These are phyloP conservation scores for Saccharomycopsis babjevae DNA, from an alignment of 805 yeast genomes.

Conservation along the genomic window DNA sequence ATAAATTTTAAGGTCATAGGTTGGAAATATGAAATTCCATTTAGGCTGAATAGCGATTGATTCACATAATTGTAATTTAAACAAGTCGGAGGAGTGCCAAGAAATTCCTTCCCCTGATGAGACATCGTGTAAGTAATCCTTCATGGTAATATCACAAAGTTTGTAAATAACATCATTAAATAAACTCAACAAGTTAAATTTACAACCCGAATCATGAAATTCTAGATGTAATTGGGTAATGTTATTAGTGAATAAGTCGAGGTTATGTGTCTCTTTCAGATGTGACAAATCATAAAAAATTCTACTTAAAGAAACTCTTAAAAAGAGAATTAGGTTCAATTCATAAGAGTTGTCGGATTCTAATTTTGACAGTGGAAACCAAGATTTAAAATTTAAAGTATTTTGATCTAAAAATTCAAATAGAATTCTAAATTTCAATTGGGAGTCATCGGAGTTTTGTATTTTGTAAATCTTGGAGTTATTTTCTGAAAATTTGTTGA, in stretches of 20 bases:
- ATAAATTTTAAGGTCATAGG: neutral
- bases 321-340: neutral
- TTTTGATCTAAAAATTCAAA: neutral
- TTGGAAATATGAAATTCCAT: neutral
- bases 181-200: neutral
- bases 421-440: neutral
- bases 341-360: neutral
- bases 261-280: neutral
- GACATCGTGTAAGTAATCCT: neutral
- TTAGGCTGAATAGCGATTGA: neutral
- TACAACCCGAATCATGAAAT: neutral
- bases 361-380: neutral
- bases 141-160: neutral
- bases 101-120: neutral
- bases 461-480: neutral
- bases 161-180: neutral
- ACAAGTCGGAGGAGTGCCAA: neutral
- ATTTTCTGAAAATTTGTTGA: neutral
- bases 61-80: neutral
- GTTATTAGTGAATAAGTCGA: neutral
- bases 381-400: neutral
- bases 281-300: neutral
- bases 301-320: neutral
- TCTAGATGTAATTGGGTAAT: neutral
- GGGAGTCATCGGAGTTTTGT: neutral